These are phyloP conservation scores for Sparassis latifolia DNA, from an alignment of 1,284 basidiomycete species.

Conservation along the genomic window DNA sequence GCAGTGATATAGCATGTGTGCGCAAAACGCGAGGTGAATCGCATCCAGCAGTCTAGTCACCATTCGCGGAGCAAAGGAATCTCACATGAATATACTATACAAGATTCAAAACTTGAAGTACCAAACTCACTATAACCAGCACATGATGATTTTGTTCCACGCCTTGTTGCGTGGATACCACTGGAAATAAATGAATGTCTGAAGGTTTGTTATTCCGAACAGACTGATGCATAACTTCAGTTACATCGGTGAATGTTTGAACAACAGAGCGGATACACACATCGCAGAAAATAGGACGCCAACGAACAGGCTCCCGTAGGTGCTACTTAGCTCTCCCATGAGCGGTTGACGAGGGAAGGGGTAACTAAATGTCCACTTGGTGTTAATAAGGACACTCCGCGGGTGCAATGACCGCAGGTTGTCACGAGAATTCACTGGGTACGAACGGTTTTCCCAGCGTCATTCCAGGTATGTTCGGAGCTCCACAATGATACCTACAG, in stretches of 20 bases:
- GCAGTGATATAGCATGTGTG: conserved; percentile 4
- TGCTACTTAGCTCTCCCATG: not conserved
- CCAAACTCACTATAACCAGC: not conserved
- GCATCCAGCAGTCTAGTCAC: conserved; percentile 4
- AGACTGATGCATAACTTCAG: not conserved
- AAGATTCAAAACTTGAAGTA: not conserved
- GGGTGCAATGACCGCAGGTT: no score
- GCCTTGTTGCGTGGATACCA: not conserved
- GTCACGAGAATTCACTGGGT: no score
- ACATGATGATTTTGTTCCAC: not conserved
- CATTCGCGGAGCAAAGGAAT: not conserved
- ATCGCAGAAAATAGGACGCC: not conserved
- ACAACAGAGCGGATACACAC: not conserved
- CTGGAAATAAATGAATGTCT: no score
- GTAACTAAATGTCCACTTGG: no score
- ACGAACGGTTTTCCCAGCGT: no score
- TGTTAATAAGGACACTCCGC: no score
- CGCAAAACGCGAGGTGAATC: conserved; percentile 1
- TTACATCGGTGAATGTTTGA: not conserved
- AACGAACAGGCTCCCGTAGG: not conserved
- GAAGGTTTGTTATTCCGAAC: not conserved
- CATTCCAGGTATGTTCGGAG: no score
- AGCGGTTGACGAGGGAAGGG: no score
- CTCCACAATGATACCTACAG: no score
- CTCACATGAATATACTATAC: not conserved